Evolutionary conservation across 371 early-diverging fungal species (phyloP), one percentile per base, ranked within the genome.

Genomic region (Apophysomyces elegans): DNA sequence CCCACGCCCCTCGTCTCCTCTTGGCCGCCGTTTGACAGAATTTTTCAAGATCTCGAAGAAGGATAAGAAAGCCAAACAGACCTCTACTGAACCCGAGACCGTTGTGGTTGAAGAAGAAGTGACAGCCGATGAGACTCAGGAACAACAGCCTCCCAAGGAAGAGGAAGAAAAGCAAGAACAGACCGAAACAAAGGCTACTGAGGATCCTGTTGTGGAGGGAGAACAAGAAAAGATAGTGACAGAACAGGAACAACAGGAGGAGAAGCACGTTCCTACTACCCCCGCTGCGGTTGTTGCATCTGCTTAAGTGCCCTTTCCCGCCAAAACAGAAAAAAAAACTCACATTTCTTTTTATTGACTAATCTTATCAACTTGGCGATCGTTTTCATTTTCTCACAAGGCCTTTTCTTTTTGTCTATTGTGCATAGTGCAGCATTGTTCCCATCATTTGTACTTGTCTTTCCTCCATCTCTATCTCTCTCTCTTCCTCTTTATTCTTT

Each of bases 11-110:
- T 50, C 54, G 8, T 59, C 65, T 59, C 36, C 43, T 18, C 43
- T 58, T 11, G 65, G 65, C 39, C 59, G 65, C 39, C 65, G 65
- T 38, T 50, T 65, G 46, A 59, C 65, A n/a, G 65, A 58, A 7
- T 39, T 65, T 32, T 65, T 65, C 39, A 59, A 59, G 45, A 57
- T 45, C 35, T 21, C 14, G 32, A 58, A 65, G 60, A 59, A 65
- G 47, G 59, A 45, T 37, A 65, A 65, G 54, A 35, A 58, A 16
- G 14, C 47, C 47, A 65, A 65, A 60, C 59, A 65, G 26, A 38
- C 60, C 54, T 18, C 16, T 21, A 50, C n/a, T 21, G 54, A 50
- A 21, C 21, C 54, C 16, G 54, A 50, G 21, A 50, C 54, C 5
- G 54, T 50, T 21, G 54, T 50, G 54, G 21, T 50, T 50, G 54